Conservation (phyloP, 805 yeast genomes). For the Lachancea fermentati region DNA sequence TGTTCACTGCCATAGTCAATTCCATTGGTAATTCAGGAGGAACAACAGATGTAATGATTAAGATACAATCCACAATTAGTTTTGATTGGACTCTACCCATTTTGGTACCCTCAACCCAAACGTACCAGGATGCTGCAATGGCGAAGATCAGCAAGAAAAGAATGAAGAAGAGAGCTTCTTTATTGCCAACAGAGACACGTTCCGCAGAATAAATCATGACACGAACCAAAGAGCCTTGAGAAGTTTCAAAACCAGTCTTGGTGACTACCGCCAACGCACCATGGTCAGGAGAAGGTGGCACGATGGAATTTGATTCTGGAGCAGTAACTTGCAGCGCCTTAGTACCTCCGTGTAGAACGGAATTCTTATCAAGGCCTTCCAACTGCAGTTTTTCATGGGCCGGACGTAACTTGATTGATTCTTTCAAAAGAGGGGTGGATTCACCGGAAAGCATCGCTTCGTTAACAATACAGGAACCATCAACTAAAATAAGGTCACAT, state of each 20-base stretch:
- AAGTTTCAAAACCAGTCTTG: constrained; percentile 96
- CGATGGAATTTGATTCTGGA: constrained; percentile 43
- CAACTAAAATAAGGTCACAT: constrained; percentile 80
- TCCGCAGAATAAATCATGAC: constrained; percentile 97
- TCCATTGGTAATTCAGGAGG: constrained; percentile 99
- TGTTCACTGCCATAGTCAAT: constrained; percentile 94
- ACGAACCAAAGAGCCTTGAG: constrained; percentile 95
- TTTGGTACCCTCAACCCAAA: constrained; percentile 95
- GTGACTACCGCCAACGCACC: constrained; percentile 90
- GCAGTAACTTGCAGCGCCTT: constrained; percentile 86
- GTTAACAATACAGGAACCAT: constrained; percentile 91
- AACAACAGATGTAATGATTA: constrained; percentile 94
- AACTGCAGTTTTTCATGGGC: constrained; percentile 57
- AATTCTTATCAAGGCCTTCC: constrained; percentile 83
- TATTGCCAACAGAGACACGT: constrained; percentile 92
- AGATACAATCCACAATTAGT: constrained; percentile 88
- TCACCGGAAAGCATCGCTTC: constrained; percentile 99
- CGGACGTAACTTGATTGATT: constrained; percentile 82
- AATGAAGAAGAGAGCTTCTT: constrained; percentile 89
- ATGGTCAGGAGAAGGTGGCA: constrained; percentile 74
- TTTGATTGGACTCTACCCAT: constrained; percentile 95
- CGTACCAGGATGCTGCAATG: constrained; percentile 93
- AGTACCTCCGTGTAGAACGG: constrained; percentile 92
- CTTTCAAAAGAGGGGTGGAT: constrained; percentile 93
- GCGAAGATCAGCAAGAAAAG: constrained; percentile 87